These are phyloP conservation scores for Metarhizium guizhouense DNA, from an alignment of 2,329 filamentous ascomycete species.

Conservation along the genomic window DNA sequence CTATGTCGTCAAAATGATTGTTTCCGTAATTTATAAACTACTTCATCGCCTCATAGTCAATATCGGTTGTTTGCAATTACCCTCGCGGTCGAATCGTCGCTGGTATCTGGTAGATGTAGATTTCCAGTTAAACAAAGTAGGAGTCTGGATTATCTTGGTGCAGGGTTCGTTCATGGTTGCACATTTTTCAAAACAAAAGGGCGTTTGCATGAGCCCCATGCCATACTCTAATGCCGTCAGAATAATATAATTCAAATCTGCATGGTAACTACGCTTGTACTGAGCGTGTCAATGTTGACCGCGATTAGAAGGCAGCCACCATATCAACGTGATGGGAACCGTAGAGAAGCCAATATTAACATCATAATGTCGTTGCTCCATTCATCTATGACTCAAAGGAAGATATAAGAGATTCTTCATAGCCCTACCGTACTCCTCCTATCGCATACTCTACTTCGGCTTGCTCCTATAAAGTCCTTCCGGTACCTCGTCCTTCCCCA, in stretches of 20 bases:
- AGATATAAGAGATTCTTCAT: conserved; percentile 25
- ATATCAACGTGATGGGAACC: background rate
- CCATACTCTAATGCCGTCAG: background rate
- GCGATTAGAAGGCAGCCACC: background rate
- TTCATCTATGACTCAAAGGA: conserved; percentile 27
- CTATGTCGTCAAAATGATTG: conserved; percentile 21
- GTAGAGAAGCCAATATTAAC: background rate
- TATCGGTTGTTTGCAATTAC: background rate
- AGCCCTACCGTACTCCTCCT: conserved; percentile 6
- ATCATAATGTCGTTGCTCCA: conserved; percentile 19
- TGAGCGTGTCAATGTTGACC: background rate
- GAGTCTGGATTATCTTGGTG: background rate
- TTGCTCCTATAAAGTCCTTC: background rate
- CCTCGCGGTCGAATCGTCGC: background rate
- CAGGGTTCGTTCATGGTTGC: background rate
- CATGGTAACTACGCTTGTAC: background rate
- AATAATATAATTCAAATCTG: background rate
- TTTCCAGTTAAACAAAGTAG: background rate
- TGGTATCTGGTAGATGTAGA: background rate
- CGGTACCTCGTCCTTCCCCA: background rate
- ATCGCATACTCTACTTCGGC: conserved; percentile 3
- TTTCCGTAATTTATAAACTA: background rate
- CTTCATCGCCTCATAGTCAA: background rate
- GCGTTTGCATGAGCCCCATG: background rate
- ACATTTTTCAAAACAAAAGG: background rate